Evolutionary conservation across 345 rosid genomes (phyloP).

Genomic region (Durio zibethinus): DNA sequence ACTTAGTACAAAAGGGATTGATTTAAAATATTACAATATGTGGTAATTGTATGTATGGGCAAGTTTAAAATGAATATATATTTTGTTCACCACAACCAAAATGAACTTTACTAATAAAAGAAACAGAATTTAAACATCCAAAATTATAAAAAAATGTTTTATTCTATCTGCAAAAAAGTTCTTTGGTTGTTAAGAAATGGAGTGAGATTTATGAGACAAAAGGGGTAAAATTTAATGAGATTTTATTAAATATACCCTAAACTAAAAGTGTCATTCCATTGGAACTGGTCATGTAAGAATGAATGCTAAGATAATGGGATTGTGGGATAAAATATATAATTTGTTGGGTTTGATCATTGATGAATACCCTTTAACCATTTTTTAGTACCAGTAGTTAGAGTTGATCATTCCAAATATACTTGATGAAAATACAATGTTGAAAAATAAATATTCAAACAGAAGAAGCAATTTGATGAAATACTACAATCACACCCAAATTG

Average conservation of each 20-base stretch:
- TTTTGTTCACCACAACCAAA: too few relatives aligned
- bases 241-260: not conserved
- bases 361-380: not conserved
- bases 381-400: not conserved
- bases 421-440: slow-evolving; percentile 8
- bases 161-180: too few relatives aligned
- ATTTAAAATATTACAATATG: too few relatives aligned
- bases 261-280: not conserved
- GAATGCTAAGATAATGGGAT: too few relatives aligned
- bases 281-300: too few relatives aligned
- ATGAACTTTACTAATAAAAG: too few relatives aligned
- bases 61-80: too few relatives aligned
- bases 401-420: not conserved
- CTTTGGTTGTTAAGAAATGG: not conserved
- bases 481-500: slow-evolving; percentile 11
- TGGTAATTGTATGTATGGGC: too few relatives aligned
- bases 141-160: too few relatives aligned
- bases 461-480: not conserved
- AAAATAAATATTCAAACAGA: not conserved
- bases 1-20: too few relatives aligned
- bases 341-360: not conserved
- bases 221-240: not conserved
- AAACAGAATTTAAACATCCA: too few relatives aligned
- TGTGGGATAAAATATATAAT: not conserved
- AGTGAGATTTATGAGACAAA: not conserved